Evolutionary conservation across 768 basidiomycete species (phyloP).

Genomic region (Russula sp.): DNA sequence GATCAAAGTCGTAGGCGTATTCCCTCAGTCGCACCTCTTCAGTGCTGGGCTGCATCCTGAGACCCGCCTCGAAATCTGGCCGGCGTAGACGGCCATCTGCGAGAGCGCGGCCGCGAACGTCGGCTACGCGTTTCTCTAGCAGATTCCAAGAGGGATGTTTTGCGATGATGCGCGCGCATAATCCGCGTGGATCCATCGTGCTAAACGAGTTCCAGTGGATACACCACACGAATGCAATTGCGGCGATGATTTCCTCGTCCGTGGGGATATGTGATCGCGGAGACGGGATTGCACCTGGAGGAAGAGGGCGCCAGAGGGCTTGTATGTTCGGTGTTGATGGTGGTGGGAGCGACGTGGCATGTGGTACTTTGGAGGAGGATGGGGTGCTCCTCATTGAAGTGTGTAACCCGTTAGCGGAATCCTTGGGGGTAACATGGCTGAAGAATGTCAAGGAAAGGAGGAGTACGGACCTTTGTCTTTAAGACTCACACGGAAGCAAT

Average conservation of each 20-base stretch:
- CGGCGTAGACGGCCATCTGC: conserved; percentile 23
- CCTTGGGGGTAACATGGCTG: conserved; percentile 1
- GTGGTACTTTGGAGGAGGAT: not conserved
- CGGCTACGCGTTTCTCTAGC: conserved; percentile 21
- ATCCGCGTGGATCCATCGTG: conserved; percentile 22
- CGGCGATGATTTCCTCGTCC: conserved; percentile 24
- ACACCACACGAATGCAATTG: conserved; percentile 25
- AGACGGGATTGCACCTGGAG: conserved; percentile 18
- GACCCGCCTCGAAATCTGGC: conserved; percentile 16
- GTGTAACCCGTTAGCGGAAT: not conserved
- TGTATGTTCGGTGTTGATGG: not conserved
- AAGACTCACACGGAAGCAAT: not conserved
- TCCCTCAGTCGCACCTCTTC: conserved; percentile 23
- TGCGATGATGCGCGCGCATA: conserved; percentile 21
- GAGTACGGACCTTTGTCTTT: not conserved
- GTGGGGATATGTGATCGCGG: conserved; percentile 24
- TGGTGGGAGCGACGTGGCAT: not conserved
- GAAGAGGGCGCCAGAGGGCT: conserved; percentile 23
- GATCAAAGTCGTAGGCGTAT: conserved; percentile 21
- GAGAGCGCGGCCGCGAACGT: conserved; percentile 16
- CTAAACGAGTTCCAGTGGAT: conserved; percentile 29
- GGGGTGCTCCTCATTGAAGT: not conserved
- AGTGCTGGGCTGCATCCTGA: conserved; percentile 22
- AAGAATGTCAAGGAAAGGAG: not conserved
- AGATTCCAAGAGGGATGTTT: conserved; percentile 19